Conservation (phyloP, 139 green algal species). For the Gonium pectorale region DNA sequence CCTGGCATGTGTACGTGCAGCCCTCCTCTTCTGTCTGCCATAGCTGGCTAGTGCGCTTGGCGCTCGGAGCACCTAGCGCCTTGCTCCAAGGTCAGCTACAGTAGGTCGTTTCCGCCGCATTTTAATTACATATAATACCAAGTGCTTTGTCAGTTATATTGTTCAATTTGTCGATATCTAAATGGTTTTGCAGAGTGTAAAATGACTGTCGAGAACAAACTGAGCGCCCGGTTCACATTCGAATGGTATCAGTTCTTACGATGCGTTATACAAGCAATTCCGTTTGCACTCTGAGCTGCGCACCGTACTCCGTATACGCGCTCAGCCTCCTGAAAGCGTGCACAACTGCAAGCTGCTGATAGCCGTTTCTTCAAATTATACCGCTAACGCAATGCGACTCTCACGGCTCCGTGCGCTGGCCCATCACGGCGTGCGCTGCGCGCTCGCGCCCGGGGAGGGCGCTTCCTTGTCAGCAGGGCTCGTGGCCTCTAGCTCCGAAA, state of each 20-base stretch:
- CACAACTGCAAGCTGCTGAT: not conserved
- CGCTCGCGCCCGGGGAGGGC: not conserved
- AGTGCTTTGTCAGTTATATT: not conserved
- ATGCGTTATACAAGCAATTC: not conserved
- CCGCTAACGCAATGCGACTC: not conserved
- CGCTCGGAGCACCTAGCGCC: not conserved
- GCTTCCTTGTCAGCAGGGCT: not conserved
- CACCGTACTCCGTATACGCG: not conserved
- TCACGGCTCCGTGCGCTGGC: not conserved
- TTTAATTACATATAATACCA: constrained; percentile 3
- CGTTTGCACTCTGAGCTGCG: not conserved
- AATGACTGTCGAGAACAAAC: not conserved
- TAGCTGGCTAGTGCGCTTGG: no score
- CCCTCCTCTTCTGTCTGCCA: constrained; percentile 10
- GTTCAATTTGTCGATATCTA: not conserved
- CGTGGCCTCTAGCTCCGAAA: not conserved
- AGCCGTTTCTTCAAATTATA: not conserved
- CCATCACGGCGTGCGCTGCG: not conserved
- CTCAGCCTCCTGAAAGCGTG: not conserved
- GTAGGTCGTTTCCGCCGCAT: not conserved
- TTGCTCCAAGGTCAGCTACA: not conserved
- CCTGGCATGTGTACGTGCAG: constrained; percentile 15
- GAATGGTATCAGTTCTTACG: not conserved
- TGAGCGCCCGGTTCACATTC: not conserved
- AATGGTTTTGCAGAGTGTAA: not conserved